These are phyloP conservation scores for Psilocybe tampanensis DNA, from an alignment of 768 basidiomycete genomes.

Conservation along the genomic window DNA sequence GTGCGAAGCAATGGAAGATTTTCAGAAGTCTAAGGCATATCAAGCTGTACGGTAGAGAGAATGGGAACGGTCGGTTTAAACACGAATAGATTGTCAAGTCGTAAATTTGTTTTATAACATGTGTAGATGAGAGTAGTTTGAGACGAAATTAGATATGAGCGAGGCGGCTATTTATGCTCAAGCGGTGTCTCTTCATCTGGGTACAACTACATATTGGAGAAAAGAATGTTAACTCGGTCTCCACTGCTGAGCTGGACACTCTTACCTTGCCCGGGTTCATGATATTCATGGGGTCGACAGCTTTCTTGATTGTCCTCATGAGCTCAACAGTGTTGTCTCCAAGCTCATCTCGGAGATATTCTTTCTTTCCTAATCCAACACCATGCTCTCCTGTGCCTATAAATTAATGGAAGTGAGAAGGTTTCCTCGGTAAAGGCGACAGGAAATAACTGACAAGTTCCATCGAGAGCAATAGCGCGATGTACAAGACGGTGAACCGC, in stretches of 20 bases:
- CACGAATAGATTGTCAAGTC: too few relatives aligned
- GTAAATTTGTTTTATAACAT: too few relatives aligned
- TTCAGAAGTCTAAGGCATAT: slow-evolving; percentile 50
- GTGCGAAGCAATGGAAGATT: slow-evolving; percentile 68
- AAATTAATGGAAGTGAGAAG: background rate
- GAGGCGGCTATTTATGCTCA: background rate
- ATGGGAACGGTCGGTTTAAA: too few relatives aligned
- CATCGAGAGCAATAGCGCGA: slow-evolving; percentile 73
- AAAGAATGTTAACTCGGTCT: slow-evolving; percentile 11
- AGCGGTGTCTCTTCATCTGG: slow-evolving; percentile 22
- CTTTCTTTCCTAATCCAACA: slow-evolving; percentile 84
- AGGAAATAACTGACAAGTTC: slow-evolving; percentile 60
- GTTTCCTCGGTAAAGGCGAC: background rate
- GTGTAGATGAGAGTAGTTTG: background rate
- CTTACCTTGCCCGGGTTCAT: slow-evolving; percentile 84
- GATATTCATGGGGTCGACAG: slow-evolving; percentile 78
- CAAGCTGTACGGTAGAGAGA: slow-evolving; percentile 33
- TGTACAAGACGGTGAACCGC: slow-evolving; percentile 73
- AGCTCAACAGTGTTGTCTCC: slow-evolving; percentile 80
- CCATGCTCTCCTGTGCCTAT: slow-evolving; percentile 87
- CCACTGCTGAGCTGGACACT: background rate
- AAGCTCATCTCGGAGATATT: slow-evolving; percentile 82
- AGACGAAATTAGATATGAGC: background rate
- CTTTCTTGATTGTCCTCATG: slow-evolving; percentile 83
- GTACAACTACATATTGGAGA: slow-evolving; percentile 30